Evolutionary conservation across 2,329 filamentous ascomycete species (phyloP).

Genomic region (Keithomyces neogunnii): DNA sequence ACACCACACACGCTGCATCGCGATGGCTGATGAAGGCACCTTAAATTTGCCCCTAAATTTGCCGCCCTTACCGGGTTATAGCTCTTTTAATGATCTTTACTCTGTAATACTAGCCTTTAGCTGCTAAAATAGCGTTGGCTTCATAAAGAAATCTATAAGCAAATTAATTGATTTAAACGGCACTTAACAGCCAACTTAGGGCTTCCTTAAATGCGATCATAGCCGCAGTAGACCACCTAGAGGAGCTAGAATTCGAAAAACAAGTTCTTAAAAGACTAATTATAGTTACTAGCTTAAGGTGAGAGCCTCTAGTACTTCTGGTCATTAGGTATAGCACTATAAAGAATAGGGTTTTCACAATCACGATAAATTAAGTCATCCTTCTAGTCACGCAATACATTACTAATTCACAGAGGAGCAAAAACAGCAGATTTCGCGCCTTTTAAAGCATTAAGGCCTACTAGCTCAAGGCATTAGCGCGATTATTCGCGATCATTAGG

Average conservation of each 20-base stretch:
- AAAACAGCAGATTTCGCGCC: neutral
- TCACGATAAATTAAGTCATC: neutral
- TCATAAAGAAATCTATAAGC: too few species aligned
- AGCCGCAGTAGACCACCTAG: neutral
- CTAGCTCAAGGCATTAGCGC: neutral
- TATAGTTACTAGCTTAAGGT: too few species aligned
- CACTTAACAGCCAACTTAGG: neutral
- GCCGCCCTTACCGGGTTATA: too few species aligned
- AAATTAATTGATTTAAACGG: neutral
- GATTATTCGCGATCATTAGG: neutral
- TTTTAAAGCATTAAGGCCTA: neutral
- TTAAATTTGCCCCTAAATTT: too few species aligned
- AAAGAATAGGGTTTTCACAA: neutral
- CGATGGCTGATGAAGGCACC: too few species aligned
- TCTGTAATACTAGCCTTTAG: too few species aligned
- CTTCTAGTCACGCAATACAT: neutral
- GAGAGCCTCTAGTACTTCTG: too few species aligned
- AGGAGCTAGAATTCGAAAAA: neutral
- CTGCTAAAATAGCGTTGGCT: too few species aligned
- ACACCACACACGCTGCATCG: too few species aligned
- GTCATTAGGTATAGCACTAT: neutral
- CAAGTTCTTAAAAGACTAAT: neutral
- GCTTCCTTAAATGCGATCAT: neutral
- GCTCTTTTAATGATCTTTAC: too few species aligned
- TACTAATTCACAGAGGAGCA: neutral